Percentiles rank a stretch among this genome's conserved stretches.
These are phyloP conservation scores for Pythium insidiosum DNA, from an alignment of 352 stramenopile species.

Conservation along the genomic window DNA sequence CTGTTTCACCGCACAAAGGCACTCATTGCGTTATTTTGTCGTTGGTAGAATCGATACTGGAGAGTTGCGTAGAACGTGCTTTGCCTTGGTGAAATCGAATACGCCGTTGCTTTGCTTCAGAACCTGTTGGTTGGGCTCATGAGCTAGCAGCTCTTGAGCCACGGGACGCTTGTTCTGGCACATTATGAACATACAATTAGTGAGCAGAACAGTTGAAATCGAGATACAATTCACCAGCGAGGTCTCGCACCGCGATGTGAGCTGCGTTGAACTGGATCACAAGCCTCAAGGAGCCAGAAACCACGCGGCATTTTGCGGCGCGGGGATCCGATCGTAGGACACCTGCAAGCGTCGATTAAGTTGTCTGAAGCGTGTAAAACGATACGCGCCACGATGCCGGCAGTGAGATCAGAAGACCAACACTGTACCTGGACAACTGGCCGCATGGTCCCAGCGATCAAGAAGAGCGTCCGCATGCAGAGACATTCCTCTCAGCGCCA, in stretches of 20 bases:
- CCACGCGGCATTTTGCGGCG: conserved; percentile 1
- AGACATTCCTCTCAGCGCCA: not conserved
- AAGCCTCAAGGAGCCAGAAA: conserved; percentile 3
- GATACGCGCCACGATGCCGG: too few species aligned
- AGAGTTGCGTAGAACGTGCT: too few species aligned
- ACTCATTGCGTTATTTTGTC: not conserved
- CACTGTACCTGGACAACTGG: too few species aligned
- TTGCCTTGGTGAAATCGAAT: conserved; percentile 66
- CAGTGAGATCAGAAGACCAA: too few species aligned
- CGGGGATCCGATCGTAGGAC: conserved; percentile 7
- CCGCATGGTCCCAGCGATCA: conserved; percentile 9
- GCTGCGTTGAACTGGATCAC: conserved; percentile 13
- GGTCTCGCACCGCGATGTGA: conserved; percentile 10
- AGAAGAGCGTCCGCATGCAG: conserved; percentile 1
- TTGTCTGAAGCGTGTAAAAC: too few species aligned
- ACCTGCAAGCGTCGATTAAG: too few species aligned
- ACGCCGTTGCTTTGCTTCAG: not conserved
- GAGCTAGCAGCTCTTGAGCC: conserved; percentile 1
- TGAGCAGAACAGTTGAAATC: too few species aligned
- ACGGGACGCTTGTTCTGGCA: conserved; percentile 11
- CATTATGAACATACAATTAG: not conserved
- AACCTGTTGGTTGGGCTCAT: not conserved
- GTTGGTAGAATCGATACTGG: too few species aligned
- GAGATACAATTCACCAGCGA: too few species aligned
- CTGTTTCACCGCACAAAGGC: conserved; percentile 26